Conservation (phyloP, 2,329 filamentous ascomycete species). For the Microdochium bolleyi region DNA sequence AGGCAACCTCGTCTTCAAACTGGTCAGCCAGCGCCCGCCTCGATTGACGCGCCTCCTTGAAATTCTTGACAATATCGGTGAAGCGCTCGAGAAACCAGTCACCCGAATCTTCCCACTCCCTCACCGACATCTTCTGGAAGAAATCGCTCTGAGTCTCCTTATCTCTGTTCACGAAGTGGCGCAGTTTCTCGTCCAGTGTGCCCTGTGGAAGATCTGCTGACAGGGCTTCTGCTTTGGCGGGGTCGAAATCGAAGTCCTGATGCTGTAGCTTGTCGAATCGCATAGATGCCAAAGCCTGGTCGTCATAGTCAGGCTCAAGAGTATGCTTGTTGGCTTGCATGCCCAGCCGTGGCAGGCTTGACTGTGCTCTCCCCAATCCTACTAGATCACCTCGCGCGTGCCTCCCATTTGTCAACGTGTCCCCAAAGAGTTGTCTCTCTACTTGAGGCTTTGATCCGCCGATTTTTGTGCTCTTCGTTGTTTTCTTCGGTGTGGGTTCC, state of each 20-base stretch:
- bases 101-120: constrained; percentile 51
- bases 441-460: constrained; percentile 11
- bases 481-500: constrained; percentile 16
- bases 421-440: constrained; percentile 17
- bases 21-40: constrained; percentile 40
- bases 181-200: constrained; percentile 38
- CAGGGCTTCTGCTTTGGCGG: constrained; percentile 32
- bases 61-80: constrained; percentile 34
- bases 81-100: constrained; percentile 54
- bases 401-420: constrained; percentile 8
- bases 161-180: constrained; percentile 33
- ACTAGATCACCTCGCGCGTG: not conserved
- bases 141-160: constrained; percentile 36
- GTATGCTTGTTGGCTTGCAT: constrained; percentile 16
- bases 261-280: constrained; percentile 38
- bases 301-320: constrained; percentile 44
- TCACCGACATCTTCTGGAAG: constrained; percentile 43
- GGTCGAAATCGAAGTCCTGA: constrained; percentile 51
- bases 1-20: constrained; percentile 48
- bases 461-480: constrained; percentile 4
- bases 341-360: not conserved
- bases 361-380: not conserved
- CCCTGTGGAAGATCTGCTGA: constrained; percentile 25
- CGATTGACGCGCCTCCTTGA: constrained; percentile 37
- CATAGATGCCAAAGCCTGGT: constrained; percentile 46